Evolutionary conservation across 1,284 basidiomycete genomes (phyloP).

Genomic region (Ceratobasidium sp.): DNA sequence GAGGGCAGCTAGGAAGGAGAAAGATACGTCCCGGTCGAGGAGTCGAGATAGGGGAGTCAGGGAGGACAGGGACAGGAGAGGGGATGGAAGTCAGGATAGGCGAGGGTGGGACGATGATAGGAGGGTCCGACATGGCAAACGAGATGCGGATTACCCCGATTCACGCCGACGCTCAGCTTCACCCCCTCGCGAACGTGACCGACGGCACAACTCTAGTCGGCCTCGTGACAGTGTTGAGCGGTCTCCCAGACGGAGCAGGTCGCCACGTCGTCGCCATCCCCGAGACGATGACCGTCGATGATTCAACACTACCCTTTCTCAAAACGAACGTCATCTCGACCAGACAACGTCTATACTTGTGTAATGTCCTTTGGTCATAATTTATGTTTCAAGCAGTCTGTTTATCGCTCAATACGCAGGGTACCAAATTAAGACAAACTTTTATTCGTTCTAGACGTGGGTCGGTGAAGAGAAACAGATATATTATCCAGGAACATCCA

Average conservation of each 20-base stretch:
- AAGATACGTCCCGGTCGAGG: not conserved
- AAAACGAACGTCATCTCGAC: too few species aligned
- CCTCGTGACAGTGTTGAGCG: slow-evolving; percentile 14
- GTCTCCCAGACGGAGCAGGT: slow-evolving; percentile 18
- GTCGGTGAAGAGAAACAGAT: too few species aligned
- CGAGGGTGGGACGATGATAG: not conserved
- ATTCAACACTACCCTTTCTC: too few species aligned
- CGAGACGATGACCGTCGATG: too few species aligned
- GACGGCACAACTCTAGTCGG: not conserved
- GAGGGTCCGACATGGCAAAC: not conserved
- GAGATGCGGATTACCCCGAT: slow-evolving; percentile 8
- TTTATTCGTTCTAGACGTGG: too few species aligned
- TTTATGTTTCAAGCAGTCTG: too few species aligned
- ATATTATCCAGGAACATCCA: too few species aligned
- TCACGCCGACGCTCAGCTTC: slow-evolving; percentile 23
- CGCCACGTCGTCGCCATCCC: slow-evolving; percentile 4
- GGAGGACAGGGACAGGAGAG: slow-evolving; percentile 2
- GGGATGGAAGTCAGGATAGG: not conserved
- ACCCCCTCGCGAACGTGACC: not conserved
- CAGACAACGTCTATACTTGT: too few species aligned
- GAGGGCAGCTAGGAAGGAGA: slow-evolving; percentile 54
- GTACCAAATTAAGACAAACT: too few species aligned
- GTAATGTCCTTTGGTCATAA: too few species aligned
- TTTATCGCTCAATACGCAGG: too few species aligned
- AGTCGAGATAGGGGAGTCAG: not conserved